Evolutionary conservation across 306 rosid genomes (phyloP).

Genomic region (Pterocarpus macrocarpus): DNA sequence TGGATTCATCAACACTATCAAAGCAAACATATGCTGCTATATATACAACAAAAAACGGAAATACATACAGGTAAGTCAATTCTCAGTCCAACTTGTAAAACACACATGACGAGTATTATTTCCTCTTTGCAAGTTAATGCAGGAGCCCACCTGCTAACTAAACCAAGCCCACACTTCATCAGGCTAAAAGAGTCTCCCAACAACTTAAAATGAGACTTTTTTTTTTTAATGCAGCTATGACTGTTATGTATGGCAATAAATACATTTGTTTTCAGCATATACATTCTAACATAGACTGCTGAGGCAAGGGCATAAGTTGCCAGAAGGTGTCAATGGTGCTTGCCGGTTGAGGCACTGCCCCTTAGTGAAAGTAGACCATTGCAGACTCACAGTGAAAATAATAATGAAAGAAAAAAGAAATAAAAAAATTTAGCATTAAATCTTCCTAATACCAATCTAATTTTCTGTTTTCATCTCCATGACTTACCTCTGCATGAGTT

Average conservation of each 20-base stretch:
- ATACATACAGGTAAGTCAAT: constrained; percentile 5
- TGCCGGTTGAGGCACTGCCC: constrained; percentile 7
- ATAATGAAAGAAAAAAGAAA: too few relatives aligned
- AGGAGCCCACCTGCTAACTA: constrained; percentile 9
- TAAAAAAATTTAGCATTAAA: constrained; percentile 9
- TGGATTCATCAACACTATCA: constrained; percentile 29
- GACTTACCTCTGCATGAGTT: constrained; percentile 59
- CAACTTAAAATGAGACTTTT: background rate
- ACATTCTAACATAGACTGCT: background rate
- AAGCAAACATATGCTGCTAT: constrained; percentile 29
- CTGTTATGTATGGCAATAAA: constrained; percentile 14
- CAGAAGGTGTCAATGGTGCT: background rate
- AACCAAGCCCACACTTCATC: constrained; percentile 20
- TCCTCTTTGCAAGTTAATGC: constrained; percentile 9
- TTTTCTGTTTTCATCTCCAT: constrained; percentile 33
- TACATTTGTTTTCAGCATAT: background rate
- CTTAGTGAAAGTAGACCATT: background rate
- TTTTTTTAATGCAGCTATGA: constrained; percentile 15
- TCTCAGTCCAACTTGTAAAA: constrained; percentile 13
- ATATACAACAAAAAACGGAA: constrained; percentile 24
- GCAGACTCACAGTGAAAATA: background rate
- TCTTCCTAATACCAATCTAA: constrained; percentile 24
- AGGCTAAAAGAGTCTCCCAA: constrained; percentile 29
- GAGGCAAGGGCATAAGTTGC: background rate
- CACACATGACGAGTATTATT: constrained; percentile 5